phyloP scores from a whole-genome alignment of 2,329 filamentous ascomycete genomes.

The Neopestalotiopsis sp. region DNA sequence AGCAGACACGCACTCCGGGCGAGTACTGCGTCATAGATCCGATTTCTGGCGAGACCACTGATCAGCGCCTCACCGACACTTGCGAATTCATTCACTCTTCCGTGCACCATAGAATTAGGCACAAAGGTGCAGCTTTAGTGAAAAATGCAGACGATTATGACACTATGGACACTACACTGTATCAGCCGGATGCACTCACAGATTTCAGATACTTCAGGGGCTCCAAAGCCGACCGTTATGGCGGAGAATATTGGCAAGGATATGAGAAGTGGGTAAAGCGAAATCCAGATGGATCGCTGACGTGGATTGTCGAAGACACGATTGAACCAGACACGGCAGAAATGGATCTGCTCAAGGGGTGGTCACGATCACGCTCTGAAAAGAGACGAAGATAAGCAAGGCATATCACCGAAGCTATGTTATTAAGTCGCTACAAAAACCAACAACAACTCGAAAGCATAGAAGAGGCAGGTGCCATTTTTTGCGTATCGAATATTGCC shows the following conservation, averaged over 20 bases:
- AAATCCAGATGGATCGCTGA: background rate
- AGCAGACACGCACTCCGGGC: constrained; percentile 3
- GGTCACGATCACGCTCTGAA: background rate
- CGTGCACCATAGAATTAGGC: constrained; percentile 2
- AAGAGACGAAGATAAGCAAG: background rate
- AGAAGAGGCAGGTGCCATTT: no score
- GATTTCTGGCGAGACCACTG: background rate
- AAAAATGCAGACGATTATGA: constrained; percentile 2
- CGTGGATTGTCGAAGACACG: constrained; percentile 1
- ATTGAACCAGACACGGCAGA: constrained; percentile 9
- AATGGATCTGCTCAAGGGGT: constrained; percentile 2
- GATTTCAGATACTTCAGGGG: background rate
- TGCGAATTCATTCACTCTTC: constrained; percentile 15
- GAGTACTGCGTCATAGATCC: constrained; percentile 1
- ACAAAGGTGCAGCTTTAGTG: constrained; percentile 4
- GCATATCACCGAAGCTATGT: no score
- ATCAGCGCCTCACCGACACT: background rate
- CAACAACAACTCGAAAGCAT: no score
- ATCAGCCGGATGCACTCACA: constrained; percentile 6
- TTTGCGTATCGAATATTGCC: no score
- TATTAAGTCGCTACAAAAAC: no score
- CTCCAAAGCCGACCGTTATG: background rate
- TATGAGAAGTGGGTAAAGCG: background rate
- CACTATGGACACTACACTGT: background rate
- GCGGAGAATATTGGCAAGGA: constrained; percentile 8